Conservation (phyloP, 345 rosid genomes). For the Psidium friedrichsthalianum region DNA sequence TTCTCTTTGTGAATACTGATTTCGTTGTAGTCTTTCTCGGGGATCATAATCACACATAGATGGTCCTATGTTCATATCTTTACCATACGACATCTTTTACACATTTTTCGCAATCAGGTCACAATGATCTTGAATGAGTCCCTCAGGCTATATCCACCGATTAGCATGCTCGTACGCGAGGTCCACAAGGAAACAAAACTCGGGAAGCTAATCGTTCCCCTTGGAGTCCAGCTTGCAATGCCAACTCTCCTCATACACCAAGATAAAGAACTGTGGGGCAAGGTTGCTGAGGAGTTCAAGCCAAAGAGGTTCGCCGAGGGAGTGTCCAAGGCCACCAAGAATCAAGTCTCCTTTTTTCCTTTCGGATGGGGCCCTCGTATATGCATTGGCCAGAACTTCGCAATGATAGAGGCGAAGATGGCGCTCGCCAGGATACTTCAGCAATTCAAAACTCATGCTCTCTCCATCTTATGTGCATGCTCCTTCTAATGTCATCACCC, state of each 20-base stretch:
- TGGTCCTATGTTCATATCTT: neutral
- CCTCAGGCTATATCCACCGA: constrained; percentile 3
- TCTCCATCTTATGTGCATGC: constrained; percentile 1
- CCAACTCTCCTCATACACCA: constrained; percentile 3
- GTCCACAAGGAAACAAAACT: neutral
- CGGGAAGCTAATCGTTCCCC: neutral
- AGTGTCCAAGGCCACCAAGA: constrained; percentile 1
- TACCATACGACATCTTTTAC: neutral
- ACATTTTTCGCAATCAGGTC: neutral
- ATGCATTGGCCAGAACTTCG: constrained; percentile 4
- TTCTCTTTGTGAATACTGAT: no score
- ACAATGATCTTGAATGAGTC: constrained; percentile 11
- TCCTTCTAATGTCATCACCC: neutral
- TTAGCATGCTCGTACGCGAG: neutral
- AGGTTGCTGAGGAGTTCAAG: constrained; percentile 6
- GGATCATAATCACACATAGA: no score
- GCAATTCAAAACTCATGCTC: neutral
- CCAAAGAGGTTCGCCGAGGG: constrained; percentile 6
- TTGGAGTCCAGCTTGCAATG: neutral
- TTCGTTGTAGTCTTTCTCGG: no score
- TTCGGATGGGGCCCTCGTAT: constrained; percentile 4
- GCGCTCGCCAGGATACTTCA: constrained; percentile 5
- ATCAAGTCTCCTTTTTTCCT: neutral
- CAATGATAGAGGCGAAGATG: constrained; percentile 1
- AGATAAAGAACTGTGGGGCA: neutral